Conservation (phyloP, 169 alveolate species). For the Theileria sp. region DNA sequence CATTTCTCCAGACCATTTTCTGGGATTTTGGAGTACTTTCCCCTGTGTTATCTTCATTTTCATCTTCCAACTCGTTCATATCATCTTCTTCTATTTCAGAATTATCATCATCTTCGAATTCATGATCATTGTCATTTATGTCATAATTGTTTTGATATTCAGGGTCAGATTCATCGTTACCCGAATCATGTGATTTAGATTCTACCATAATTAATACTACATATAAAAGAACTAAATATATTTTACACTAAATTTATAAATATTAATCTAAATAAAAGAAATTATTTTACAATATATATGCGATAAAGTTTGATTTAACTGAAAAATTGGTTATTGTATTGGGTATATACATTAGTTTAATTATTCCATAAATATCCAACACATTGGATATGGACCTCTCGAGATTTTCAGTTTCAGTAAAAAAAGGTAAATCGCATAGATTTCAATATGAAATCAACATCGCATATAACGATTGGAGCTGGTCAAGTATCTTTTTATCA, state of each 20-base stretch:
- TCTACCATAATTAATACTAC: not conserved
- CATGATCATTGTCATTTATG: not conserved
- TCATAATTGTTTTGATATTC: not conserved
- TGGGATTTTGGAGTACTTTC: not conserved
- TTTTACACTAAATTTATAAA: not conserved
- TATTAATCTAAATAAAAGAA: not conserved
- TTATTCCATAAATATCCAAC: not conserved
- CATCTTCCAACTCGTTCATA: conserved; percentile 8
- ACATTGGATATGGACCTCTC: conserved; percentile 24
- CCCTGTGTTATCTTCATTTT: not conserved
- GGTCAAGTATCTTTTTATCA: conserved; percentile 24
- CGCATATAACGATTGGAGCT: conserved; percentile 16
- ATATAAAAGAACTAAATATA: no score
- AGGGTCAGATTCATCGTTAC: not conserved
- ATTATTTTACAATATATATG: not conserved
- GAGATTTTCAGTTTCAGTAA: conserved; percentile 15
- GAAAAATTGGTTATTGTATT: not conserved
- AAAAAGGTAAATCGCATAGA: conserved; percentile 15
- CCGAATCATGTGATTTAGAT: not conserved
- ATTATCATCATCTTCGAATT: not conserved
- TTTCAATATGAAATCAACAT: conserved; percentile 31
- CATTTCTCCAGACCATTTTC: conserved; percentile 56
- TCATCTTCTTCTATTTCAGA: conserved; percentile 10
- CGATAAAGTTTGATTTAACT: not conserved
- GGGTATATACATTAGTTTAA: not conserved